phyloP scores from a whole-genome alignment of 371 early-diverging fungal species.

The Actinomortierella wolfii region DNA sequence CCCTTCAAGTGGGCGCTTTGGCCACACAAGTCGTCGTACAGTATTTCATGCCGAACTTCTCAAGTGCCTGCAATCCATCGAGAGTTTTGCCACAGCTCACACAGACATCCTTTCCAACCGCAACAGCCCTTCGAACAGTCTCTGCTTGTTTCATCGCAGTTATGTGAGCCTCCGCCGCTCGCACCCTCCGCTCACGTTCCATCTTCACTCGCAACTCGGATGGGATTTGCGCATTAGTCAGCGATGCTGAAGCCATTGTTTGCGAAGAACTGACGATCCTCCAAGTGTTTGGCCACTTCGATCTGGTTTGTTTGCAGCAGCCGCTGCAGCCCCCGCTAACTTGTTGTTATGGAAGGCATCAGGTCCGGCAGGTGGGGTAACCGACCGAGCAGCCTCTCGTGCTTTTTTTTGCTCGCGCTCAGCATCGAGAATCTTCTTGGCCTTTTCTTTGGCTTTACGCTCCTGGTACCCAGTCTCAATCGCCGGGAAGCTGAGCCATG shows the following conservation, averaged over 20 bases:
- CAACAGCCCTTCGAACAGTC: constrained; percentile 17
- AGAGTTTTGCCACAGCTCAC: constrained; percentile 48
- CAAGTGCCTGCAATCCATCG: constrained; percentile 48
- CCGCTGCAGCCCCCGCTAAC: constrained; percentile 22
- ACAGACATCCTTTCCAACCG: constrained; percentile 42
- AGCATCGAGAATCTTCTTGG: constrained; percentile 49
- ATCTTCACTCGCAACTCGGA: constrained; percentile 76
- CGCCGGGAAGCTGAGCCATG: constrained; percentile 64
- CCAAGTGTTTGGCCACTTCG: constrained; percentile 8
- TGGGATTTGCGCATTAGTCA: constrained; percentile 60
- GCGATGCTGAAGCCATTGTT: constrained; percentile 36
- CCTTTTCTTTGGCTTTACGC: constrained; percentile 65
- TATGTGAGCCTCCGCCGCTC: constrained; percentile 80
- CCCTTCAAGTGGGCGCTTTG: constrained; percentile 31
- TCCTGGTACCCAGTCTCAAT: constrained; percentile 74
- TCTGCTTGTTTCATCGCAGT: constrained; percentile 25
- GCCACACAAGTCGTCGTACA: constrained; percentile 43
- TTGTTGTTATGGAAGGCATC: constrained; percentile 22
- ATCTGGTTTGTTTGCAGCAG: neutral
- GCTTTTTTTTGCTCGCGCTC: constrained; percentile 56
- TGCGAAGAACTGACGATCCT: constrained; percentile 24
- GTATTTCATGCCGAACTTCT: constrained; percentile 53
- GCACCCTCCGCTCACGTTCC: constrained; percentile 83
- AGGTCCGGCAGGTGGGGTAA: constrained; percentile 23
- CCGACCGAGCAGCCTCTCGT: constrained; percentile 48